Base-by-base conservation (phyloP, 306 rosid species). In the Castanea mollissima region DNA sequence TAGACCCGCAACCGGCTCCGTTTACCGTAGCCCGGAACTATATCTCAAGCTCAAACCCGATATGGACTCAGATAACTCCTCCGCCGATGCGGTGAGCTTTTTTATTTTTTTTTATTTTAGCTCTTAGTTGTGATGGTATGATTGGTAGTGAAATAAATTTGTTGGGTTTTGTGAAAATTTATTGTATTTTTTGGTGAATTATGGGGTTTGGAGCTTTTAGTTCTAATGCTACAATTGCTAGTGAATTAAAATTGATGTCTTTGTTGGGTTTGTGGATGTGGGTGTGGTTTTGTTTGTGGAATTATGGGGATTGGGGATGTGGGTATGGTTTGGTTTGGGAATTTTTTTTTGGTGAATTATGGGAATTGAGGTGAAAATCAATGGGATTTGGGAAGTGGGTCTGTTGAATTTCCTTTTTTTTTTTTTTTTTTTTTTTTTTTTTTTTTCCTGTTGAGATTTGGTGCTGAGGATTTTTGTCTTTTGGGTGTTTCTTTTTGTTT, bases 21-120 rank as follows among this genome's bases (percentile, higher is more conserved):
- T 89, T 1, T 94, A 94, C 74, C 92, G 97, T 3, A 92, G 96
- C 81, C 97, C 98, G 2, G 86, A 92, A 65, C 88, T 92, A 23
- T 90, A 83, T 29, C 85, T 89, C 59, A 90, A 84, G 82, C 92
- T 94, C 74, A 89, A 85, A 2, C 78, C 81, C 1, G 94, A 90
- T 46, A 92, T 94, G 97, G 97, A 88, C 63, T 79, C 89, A 10
- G 98, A 93, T 72, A 79, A 90, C 80, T 85, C 91, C 71, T 90
- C 94, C 6, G 81, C 86, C 21, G 97, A 93, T 89, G 94, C 98
- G 91, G 98, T 92, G 77, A 41, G 92, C 81, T 6, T 72, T 52
- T 15, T 74, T 15, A 21, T 21, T 21, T 10, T 15, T 34, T 67
- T 21, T 0, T 7, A 0, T 38, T 38, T 38, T 41, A 41, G 46